phyloP scores from a whole-genome alignment of 2,329 filamentous ascomycete species.

The Talaromyces sp. region DNA sequence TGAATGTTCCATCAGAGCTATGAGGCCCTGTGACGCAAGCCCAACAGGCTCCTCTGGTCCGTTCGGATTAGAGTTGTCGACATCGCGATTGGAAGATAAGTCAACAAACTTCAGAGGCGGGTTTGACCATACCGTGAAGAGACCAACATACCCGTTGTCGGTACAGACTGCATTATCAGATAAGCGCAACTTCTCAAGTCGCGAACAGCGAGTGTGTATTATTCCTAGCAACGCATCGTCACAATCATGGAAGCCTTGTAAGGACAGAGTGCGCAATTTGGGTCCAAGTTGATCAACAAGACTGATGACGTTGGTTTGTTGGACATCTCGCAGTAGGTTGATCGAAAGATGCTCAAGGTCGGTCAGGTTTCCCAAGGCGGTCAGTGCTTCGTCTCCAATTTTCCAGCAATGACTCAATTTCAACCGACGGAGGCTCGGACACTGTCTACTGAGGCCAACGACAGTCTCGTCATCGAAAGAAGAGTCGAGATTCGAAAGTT shows the following conservation, averaged over 20 bases:
- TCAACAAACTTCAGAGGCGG: slow-evolving; percentile 67
- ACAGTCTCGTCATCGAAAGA: slow-evolving; percentile 73
- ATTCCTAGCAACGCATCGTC: slow-evolving; percentile 67
- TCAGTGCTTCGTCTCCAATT: slow-evolving; percentile 63
- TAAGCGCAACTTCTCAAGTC: slow-evolving; percentile 73
- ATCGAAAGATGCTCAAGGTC: slow-evolving; percentile 72
- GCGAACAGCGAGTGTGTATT: slow-evolving; percentile 66
- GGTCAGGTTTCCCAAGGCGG: slow-evolving; percentile 59
- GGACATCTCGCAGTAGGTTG: slow-evolving; percentile 57
- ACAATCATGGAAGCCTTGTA: slow-evolving; percentile 63
- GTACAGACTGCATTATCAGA: slow-evolving; percentile 72
- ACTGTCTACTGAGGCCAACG: slow-evolving; percentile 57
- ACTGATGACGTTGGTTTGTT: slow-evolving; percentile 56
- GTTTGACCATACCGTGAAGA: slow-evolving; percentile 77
- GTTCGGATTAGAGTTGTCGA: slow-evolving; percentile 67
- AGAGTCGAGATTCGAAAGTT: slow-evolving; percentile 79
- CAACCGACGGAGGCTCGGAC: slow-evolving; percentile 66
- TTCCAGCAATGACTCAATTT: slow-evolving; percentile 80
- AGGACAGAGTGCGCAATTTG: slow-evolving; percentile 70
- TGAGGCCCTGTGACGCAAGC: slow-evolving; percentile 70
- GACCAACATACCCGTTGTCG: slow-evolving; percentile 65
- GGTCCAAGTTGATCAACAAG: slow-evolving; percentile 62
- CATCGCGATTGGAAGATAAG: slow-evolving; percentile 69
- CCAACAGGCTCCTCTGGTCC: slow-evolving; percentile 63
- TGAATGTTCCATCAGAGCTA: slow-evolving; percentile 79